These are phyloP conservation scores for Hypsizygus marmoreus DNA, from an alignment of 768 basidiomycete species.

Conservation along the genomic window DNA sequence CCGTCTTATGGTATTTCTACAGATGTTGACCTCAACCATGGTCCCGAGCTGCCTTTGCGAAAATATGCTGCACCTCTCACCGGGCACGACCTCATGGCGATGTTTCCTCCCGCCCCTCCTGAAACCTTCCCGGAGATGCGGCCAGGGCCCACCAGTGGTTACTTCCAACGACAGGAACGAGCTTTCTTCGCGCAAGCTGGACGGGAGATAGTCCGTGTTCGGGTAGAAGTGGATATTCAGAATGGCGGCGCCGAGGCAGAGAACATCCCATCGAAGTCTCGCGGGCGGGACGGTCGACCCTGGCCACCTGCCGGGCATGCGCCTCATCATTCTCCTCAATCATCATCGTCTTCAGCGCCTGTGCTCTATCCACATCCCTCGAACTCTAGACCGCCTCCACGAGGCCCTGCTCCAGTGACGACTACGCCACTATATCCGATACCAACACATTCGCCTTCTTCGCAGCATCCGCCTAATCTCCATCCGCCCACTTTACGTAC, in stretches of 20 bases:
- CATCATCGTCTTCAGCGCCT: conserved; percentile 31
- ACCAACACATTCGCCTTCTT: conserved; percentile 27
- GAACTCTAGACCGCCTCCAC: conserved; percentile 32
- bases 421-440: conserved; percentile 35
- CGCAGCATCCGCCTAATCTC: conserved; percentile 34
- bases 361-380: conserved; percentile 35
- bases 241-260: conserved; percentile 36
- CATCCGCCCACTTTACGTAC: conserved; percentile 44
- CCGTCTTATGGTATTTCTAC: conserved; percentile 9
- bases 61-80: conserved; percentile 78
- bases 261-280: conserved; percentile 21
- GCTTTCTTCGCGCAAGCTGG: conserved; percentile 81
- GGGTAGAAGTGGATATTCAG: conserved; percentile 65
- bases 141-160: conserved; percentile 68
- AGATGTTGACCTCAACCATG: conserved; percentile 69
- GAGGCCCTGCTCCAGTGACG: conserved; percentile 34
- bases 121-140: conserved; percentile 55
- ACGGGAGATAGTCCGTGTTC: conserved; percentile 74
- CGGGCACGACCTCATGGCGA: conserved; percentile 83
- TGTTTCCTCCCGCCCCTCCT: conserved; percentile 76
- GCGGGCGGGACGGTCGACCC: conserved; percentile 21
- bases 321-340: conserved; percentile 36
- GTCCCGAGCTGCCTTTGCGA: conserved; percentile 48
- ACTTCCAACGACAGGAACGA: conserved; percentile 75
- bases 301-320: conserved; percentile 25